phyloP scores from a whole-genome alignment of 31 red algal genomes.

The Asparagopsis taxiformis region DNA sequence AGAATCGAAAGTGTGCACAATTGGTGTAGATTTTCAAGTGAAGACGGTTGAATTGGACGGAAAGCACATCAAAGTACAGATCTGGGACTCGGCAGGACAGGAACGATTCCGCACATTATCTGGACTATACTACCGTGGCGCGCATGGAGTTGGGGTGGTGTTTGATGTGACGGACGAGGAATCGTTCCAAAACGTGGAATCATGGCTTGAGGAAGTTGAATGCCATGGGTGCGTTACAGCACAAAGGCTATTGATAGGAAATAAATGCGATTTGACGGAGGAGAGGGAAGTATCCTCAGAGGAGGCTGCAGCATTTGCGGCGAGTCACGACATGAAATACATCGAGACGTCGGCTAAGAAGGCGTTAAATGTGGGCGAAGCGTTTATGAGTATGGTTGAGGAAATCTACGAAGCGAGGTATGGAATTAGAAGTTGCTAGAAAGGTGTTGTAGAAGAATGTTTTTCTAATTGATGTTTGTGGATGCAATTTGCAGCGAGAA shows the following conservation, averaged over 20 bases:
- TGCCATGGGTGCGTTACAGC: slow-evolving; percentile 52
- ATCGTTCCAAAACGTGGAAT: slow-evolving; percentile 71
- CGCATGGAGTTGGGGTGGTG: slow-evolving; percentile 82
- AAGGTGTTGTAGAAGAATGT: neutral
- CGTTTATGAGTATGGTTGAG: slow-evolving; percentile 73
- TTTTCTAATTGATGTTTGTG: too few species aligned
- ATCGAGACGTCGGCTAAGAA: slow-evolving; percentile 83
- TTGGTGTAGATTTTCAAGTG: slow-evolving; percentile 89
- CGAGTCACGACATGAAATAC: slow-evolving; percentile 51
- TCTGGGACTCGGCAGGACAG: slow-evolving; percentile 92
- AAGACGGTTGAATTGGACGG: slow-evolving; percentile 69
- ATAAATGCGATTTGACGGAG: slow-evolving; percentile 66
- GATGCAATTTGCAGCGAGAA: too few species aligned
- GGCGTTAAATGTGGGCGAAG: slow-evolving; percentile 68
- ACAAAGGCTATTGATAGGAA: slow-evolving; percentile 71
- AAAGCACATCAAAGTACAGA: slow-evolving; percentile 79
- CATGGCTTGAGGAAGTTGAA: slow-evolving; percentile 74
- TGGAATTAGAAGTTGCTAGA: neutral
- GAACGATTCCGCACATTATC: slow-evolving; percentile 86
- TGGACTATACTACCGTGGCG: slow-evolving; percentile 78
- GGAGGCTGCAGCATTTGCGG: slow-evolving; percentile 53
- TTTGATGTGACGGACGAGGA: slow-evolving; percentile 77
- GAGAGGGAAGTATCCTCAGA: slow-evolving; percentile 50
- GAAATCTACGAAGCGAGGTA: slow-evolving; percentile 59
- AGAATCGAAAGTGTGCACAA: slow-evolving; percentile 65